Base-by-base conservation (phyloP, 352 stramenopile species). In the Globisporangium echinulatum region DNA sequence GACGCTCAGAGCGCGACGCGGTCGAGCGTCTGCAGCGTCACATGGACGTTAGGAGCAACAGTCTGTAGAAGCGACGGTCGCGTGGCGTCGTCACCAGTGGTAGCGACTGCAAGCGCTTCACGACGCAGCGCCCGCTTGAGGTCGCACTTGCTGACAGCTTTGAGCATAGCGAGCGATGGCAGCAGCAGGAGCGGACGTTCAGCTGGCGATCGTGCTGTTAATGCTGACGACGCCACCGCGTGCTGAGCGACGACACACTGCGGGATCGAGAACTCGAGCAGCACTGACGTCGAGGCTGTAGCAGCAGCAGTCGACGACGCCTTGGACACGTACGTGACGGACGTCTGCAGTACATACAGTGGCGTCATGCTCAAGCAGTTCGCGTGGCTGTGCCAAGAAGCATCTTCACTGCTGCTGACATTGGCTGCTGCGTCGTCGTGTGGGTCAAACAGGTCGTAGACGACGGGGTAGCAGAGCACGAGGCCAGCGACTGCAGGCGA, bases 311-410 rank as follows among this genome's bases (percentile, higher is more conserved):
- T n/a, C 39, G 25, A 33, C 25, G 25, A 33, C 25, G 25, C 25
- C 25, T 33, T 33, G 25, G 19, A 50, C 40, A 61, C 57, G 42
- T 60, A 71, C 58, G 4, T 42, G 56, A 75, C 50, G 15, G 58
- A 69, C 37, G 59, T 56, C 43, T 69, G 66, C 6, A 87, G 6
- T 15, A 88, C 56, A 37, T 61, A 58, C 46, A 88, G 69, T 19
- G 74, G 72, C 57, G 69, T 74, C 70, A 84, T 67, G 4, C 67
- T 63, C n/a, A 88, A 69, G 47, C 74, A 87, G 54, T 87, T 88
- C 5, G 66, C 61, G 54, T 82, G 70, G 15, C 61, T 53, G 13
- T 46, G 56, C 75, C 72, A 82, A 4, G 39, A 9, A 39, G 47
- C 57, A 13, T n/a, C 25, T 33, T 33, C 25, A 3, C 25, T 33